Evolutionary conservation across 352 stramenopile genomes (phyloP).

Genomic region (Phytophthora megakarya): DNA sequence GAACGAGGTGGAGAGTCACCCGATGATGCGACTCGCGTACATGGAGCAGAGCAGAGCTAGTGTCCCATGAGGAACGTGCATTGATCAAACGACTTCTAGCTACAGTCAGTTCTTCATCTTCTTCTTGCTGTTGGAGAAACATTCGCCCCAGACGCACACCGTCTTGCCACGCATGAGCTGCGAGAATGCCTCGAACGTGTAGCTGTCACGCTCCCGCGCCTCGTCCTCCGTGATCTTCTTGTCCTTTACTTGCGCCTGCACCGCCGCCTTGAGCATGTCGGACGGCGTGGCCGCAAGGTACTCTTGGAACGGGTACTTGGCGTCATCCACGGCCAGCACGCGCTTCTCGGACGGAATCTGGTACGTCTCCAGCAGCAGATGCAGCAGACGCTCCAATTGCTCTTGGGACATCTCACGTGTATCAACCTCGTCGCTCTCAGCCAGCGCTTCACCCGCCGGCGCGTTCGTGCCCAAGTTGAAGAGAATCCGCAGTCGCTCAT

Average conservation of each 20-base stretch:
- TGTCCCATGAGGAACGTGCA: conserved; percentile 15
- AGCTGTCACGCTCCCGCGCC: conserved; percentile 49
- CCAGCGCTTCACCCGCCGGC: conserved; percentile 26
- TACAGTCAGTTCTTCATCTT: conserved; percentile 72
- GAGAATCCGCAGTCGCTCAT: conserved; percentile 72
- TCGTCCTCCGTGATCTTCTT: conserved; percentile 64
- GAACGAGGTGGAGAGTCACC: conserved; percentile 70
- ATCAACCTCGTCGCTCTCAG: conserved; percentile 27
- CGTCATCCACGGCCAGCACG: conserved; percentile 65
- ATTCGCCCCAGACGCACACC: conserved; percentile 87
- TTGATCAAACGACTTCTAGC: not conserved
- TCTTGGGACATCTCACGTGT: conserved; percentile 59
- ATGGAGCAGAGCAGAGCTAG: conserved; percentile 38
- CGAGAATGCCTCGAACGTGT: conserved; percentile 80
- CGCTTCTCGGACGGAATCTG: conserved; percentile 88
- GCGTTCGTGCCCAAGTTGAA: conserved; percentile 70
- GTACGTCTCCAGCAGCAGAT: conserved; percentile 75
- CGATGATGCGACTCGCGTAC: conserved; percentile 74
- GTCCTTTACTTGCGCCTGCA: conserved; percentile 45
- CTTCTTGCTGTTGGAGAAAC: conserved; percentile 84
- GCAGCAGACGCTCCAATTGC: conserved; percentile 66
- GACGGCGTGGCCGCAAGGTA: conserved; percentile 51
- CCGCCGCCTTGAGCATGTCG: conserved; percentile 46
- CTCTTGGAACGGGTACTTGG: conserved; percentile 80
- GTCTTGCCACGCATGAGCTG: conserved; percentile 81